Evolutionary conservation across 192 early-diverging fungal genomes (phyloP), one percentile per base, ranked within the genome.

Genomic region (Gryganskiella cystojenkinii): DNA sequence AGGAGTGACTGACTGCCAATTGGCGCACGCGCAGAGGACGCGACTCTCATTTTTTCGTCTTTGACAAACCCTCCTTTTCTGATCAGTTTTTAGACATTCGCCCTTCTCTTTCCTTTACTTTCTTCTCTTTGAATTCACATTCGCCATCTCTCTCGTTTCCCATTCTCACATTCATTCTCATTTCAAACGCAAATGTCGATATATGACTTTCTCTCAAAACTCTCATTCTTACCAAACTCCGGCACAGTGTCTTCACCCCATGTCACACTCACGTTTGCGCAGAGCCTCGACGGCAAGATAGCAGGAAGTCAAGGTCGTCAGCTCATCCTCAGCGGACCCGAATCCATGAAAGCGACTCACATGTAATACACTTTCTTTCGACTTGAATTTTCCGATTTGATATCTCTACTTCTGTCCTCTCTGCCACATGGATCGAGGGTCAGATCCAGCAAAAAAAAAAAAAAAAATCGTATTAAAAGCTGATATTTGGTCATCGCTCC

Each of bases 181-280:
- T 15, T 20, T n/a, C 31, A 20, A n/a, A n/a, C n/a, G n/a, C n/a
- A n/a, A n/a, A 44, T 52, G 22, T 9, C 28, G 27, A 62, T 56
- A 17, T 64, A 78, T 34, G 9, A 2, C 4, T 78, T 78, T 50
- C 56, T 78, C 10, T 63, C 30, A 22, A 35, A 69, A 14, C 25
- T 15, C 14, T 58, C 67, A 27, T 78, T 78, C 49, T 22, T 25
- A 4, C 37, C 42, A 17, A 15, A 35, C n/a, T 6, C 19, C 6
- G 25, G 14, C 37, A 3, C 22, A 9, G 7, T 43, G 0, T n/a
- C n/a, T n/a, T 51, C 45, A 25, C 88, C 88, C 10, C 87, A 71
- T 50, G 84, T 95, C 11, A 96, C 94, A 0, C 82, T 98, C 49
- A 98, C 96, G 3, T 98, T 84, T 83, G 95, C 95, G 1, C 96